Base-by-base conservation (phyloP, 345 rosid species). In the Citrus reticulata region DNA sequence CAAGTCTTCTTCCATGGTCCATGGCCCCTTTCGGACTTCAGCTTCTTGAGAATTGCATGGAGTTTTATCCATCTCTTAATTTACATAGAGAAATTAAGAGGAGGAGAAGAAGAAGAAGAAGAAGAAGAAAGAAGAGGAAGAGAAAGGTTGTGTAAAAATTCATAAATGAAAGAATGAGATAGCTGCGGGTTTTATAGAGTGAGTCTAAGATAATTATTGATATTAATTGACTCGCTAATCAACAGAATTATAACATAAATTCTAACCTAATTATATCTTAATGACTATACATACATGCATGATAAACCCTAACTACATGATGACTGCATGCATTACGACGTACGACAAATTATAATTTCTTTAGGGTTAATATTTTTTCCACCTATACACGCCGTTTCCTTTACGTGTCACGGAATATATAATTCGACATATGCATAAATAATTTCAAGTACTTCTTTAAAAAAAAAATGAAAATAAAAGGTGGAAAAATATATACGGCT, bases 1-100 rank as follows among this genome's bases (percentile, higher is more conserved):
- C 82, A 90, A 83, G 84, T 96, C 99, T 83, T 94, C 99, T 84
- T 96, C 99, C 91, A 92, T 82, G 46, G 99, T 92, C 99, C 99
- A 96, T 77, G 98, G 98, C 69, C 99, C 99, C 86, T 96, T 96
- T 69, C 98, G 93, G 83, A 94, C 97, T 71, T 93, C 99, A 54
- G 77, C 89, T n/a, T 93, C 98, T 82, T 85, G 85, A 34, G 94
- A 85, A 69, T 78, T 85, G 88, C 80, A 81, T 68, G 84, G 88
- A 70, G 83, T 81, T 85, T 90, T 89, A 68, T 92, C 95, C 89
- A 90, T 91, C 39, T 84, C 84, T 77, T 78, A 51, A 46, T 63
- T 35, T 57, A 66, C 14, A 5, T 57, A 17, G 60, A 34, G 82
- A 32, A 27, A 57, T 46, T 29, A 68, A 76, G 37, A 35, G 37